phyloP scores from a whole-genome alignment of 345 rosid genomes.

The Limnanthes douglasii region DNA sequence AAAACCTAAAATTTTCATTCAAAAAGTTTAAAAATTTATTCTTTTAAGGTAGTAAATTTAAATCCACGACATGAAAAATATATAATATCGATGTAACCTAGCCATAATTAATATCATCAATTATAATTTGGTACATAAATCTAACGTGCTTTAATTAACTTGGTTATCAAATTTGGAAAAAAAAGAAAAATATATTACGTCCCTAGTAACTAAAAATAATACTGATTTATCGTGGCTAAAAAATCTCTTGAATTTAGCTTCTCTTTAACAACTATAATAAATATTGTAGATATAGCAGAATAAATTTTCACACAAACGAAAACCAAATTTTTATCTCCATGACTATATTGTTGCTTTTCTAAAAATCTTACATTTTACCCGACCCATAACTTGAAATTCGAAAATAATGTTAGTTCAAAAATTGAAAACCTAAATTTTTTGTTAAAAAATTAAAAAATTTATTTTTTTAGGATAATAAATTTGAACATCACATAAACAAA shows the following conservation, averaged over 20 bases:
- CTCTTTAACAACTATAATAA: too few relatives aligned
- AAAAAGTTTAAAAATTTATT: not conserved
- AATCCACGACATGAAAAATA: not conserved
- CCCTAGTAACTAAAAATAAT: too few relatives aligned
- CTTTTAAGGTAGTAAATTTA: not conserved
- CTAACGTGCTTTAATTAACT: constrained; percentile 1
- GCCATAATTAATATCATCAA: constrained; percentile 5
- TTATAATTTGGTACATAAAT: constrained; percentile 3
- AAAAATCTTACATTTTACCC: not conserved
- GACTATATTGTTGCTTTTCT: not conserved
- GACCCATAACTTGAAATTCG: not conserved
- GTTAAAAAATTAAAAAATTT: not conserved
- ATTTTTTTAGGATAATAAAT: too few relatives aligned
- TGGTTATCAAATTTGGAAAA: constrained; percentile 4
- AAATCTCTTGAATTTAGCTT: too few relatives aligned
- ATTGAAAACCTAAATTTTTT: not conserved
- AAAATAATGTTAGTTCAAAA: not conserved
- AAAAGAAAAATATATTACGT: too few relatives aligned
- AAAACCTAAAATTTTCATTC: not conserved
- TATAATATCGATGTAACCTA: too few relatives aligned
- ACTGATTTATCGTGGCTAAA: too few relatives aligned
- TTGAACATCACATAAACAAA: too few relatives aligned
- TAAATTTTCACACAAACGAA: too few relatives aligned
- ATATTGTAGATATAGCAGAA: too few relatives aligned
- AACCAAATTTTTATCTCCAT: too few relatives aligned